Conservation (phyloP, 2,329 filamentous ascomycete genomes). For the Epichloe sibirici region DNA sequence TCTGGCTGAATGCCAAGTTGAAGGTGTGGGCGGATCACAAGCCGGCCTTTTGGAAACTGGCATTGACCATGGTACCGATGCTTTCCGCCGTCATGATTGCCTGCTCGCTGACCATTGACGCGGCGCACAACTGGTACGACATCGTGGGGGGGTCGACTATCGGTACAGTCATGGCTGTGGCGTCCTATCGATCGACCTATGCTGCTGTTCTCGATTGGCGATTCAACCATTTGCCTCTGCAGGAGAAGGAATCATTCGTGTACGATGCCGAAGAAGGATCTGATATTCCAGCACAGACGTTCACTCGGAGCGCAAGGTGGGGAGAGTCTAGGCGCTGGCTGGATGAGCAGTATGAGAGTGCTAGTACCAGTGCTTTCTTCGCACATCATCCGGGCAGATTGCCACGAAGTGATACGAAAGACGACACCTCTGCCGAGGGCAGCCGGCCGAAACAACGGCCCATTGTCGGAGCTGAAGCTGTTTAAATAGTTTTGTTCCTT, state of each 20-base stretch:
- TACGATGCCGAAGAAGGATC: slow-evolving; percentile 9
- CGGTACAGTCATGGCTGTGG: slow-evolving; percentile 49
- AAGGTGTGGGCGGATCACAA: slow-evolving; percentile 58
- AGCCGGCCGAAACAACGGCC: neutral
- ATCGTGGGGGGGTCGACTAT: slow-evolving; percentile 51
- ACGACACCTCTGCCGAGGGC: neutral
- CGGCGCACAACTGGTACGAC: slow-evolving; percentile 61
- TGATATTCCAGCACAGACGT: slow-evolving; percentile 11
- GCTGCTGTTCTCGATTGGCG: slow-evolving; percentile 58
- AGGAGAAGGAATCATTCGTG: slow-evolving; percentile 13
- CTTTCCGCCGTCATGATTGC: slow-evolving; percentile 48
- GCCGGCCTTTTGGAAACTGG: slow-evolving; percentile 54
- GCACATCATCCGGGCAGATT: neutral
- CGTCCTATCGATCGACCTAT: slow-evolving; percentile 53
- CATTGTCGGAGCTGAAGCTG: neutral
- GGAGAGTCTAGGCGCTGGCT: slow-evolving; percentile 12
- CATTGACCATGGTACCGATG: slow-evolving; percentile 44
- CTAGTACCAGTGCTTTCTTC: neutral
- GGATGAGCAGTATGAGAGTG: neutral
- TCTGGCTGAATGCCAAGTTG: slow-evolving; percentile 61
- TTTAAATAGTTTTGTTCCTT: neutral
- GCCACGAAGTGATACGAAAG: neutral
- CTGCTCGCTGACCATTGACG: slow-evolving; percentile 50
- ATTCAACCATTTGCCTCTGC: slow-evolving; percentile 54
- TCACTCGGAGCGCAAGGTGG: slow-evolving; percentile 16